Percentiles rank a stretch among this genome's conserved stretches.
Conservation (phyloP, 139 green algal genomes). For the Chlorella sorokiniana region DNA sequence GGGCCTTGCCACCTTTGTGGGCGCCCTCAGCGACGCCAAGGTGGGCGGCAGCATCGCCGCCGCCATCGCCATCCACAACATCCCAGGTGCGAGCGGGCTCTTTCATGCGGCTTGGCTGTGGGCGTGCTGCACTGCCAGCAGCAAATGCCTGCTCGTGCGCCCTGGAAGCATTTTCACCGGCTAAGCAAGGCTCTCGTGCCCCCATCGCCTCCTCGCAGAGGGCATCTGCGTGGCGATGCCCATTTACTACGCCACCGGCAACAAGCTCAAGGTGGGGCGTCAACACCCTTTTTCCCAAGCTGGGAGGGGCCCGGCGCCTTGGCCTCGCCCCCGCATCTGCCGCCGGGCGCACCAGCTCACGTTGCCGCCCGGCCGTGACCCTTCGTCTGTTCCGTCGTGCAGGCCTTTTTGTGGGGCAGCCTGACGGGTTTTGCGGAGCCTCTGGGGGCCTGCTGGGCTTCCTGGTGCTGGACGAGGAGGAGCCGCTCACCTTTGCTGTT, state of each 20-base stretch:
- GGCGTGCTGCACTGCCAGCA: too few species aligned
- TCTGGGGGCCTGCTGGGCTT: conserved; percentile 69
- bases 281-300: too few species aligned
- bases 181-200: too few species aligned
- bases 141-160: too few species aligned
- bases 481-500: conserved; percentile 37
- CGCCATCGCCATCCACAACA: conserved; percentile 83
- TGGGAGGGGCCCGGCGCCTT: too few species aligned
- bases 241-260: conserved; percentile 88
- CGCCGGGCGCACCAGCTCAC: too few species aligned
- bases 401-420: conserved; percentile 71
- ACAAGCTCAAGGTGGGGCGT: conserved; percentile 57
- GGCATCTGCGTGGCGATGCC: conserved; percentile 87
- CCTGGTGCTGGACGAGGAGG: conserved; percentile 14
- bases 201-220: conserved; percentile 18
- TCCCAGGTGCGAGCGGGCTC: conserved; percentile 41
- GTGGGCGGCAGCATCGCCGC: conserved; percentile 62
- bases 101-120: background rate
- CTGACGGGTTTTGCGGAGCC: conserved; percentile 77
- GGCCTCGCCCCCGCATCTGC: too few species aligned
- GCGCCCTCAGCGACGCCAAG: conserved; percentile 46
- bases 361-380: too few species aligned
- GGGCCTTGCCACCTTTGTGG: conserved; percentile 71
- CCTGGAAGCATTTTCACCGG: too few species aligned
- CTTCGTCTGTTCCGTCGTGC: background rate